phyloP scores from a whole-genome alignment of 768 basidiomycete genomes.

The Pisolithus microcarpus region DNA sequence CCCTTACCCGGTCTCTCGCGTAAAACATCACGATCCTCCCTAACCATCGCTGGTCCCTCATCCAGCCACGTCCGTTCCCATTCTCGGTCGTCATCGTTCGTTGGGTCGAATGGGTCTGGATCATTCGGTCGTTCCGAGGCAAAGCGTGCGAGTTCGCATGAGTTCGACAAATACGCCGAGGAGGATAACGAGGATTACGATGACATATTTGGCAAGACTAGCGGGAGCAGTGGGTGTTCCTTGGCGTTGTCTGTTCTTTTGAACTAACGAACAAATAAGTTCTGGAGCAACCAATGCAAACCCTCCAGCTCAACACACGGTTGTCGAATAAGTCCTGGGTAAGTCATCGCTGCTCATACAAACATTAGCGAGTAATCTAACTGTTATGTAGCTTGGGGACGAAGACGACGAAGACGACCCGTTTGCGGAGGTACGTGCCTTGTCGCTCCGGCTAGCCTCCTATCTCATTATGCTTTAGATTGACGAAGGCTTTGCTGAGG shows the following conservation, averaged over 20 bases:
- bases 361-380: not conserved
- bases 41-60: conserved; percentile 36
- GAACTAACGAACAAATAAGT: conserved; percentile 29
- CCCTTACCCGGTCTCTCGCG: conserved; percentile 52
- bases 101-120: conserved; percentile 33
- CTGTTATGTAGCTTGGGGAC: conserved; percentile 53
- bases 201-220: conserved; percentile 83
- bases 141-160: conserved; percentile 46
- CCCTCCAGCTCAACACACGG: conserved; percentile 77
- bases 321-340: conserved; percentile 91
- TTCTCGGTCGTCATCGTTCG: conserved; percentile 53
- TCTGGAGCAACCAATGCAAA: conserved; percentile 56
- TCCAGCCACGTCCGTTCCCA: conserved; percentile 36
- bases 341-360: conserved; percentile 9
- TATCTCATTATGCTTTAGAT: conserved; percentile 42
- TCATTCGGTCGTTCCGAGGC: conserved; percentile 69
- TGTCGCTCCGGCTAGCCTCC: not conserved
- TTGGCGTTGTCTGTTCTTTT: not conserved
- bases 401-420: conserved; percentile 92
- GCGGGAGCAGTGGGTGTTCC: conserved; percentile 50
- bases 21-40: conserved; percentile 46
- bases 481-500: conserved; percentile 87
- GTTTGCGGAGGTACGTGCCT: conserved; percentile 70
- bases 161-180: conserved; percentile 83
- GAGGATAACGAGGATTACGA: conserved; percentile 91